A percentile compares a stretch with the other conserved stretches of the same genome.
These are phyloP conservation scores for Tilletiaria anomala DNA, from an alignment of 1,284 basidiomycete species.

Conservation along the genomic window DNA sequence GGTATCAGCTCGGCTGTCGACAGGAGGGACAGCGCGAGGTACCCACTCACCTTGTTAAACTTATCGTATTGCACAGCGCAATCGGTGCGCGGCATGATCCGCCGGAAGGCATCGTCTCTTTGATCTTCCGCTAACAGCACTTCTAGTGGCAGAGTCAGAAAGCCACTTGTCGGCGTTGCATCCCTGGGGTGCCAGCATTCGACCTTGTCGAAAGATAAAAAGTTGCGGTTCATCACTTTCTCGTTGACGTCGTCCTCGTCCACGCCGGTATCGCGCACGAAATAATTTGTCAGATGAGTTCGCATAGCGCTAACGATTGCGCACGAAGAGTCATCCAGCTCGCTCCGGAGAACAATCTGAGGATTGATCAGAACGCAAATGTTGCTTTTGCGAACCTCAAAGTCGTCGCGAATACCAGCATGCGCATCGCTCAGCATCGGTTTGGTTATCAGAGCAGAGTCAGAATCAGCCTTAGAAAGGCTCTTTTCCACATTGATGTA, in stretches of 20 bases:
- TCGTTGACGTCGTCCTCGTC: conserved; percentile 71
- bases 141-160: too few relatives aligned
- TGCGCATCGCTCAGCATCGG: conserved; percentile 12
- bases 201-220: conserved; percentile 59
- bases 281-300: conserved; percentile 64
- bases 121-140: too few relatives aligned
- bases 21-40: too few relatives aligned
- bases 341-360: conserved; percentile 65
- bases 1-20: too few relatives aligned
- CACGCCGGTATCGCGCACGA: conserved; percentile 65
- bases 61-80: conserved; percentile 62
- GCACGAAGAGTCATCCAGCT: conserved; percentile 49
- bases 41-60: conserved; percentile 57
- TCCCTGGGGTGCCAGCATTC: conserved; percentile 43
- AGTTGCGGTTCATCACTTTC: conserved; percentile 69
- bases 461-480: too few relatives aligned
- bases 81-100: conserved; percentile 52
- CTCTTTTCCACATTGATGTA: too few relatives aligned
- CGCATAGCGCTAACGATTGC: conserved; percentile 69
- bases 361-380: conserved; percentile 77
- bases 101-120: conserved; percentile 90
- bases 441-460: too few relatives aligned
- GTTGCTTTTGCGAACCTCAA: conserved; percentile 49
- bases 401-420: conserved; percentile 40
- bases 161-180: too few relatives aligned